These are phyloP conservation scores for Aphanoascus verrucosus DNA, from an alignment of 2,329 filamentous ascomycete genomes.

Conservation along the genomic window DNA sequence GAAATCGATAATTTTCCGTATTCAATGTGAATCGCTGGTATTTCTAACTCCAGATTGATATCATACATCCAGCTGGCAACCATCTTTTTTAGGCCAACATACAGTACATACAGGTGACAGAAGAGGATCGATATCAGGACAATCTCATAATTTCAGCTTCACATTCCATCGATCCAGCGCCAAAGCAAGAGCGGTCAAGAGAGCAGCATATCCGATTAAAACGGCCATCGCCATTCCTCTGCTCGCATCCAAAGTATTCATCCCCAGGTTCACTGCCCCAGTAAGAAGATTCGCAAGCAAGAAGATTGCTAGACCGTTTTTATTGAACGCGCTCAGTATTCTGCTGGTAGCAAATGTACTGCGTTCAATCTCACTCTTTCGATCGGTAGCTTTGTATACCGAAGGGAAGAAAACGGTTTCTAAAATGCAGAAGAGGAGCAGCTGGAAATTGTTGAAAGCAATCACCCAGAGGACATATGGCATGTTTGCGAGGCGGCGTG, in stretches of 20 bases:
- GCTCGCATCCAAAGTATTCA: conserved; percentile 67
- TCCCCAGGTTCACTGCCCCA: conserved; percentile 74
- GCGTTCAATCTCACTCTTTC: conserved; percentile 50
- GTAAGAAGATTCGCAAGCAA: conserved; percentile 81
- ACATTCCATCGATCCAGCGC: conserved; percentile 32
- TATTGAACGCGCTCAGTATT: conserved; percentile 74
- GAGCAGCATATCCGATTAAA: conserved; percentile 59
- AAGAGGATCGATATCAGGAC: not conserved
- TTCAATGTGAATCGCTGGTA: too few species aligned
- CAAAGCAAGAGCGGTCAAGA: conserved; percentile 55
- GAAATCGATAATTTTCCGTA: too few species aligned
- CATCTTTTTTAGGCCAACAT: not conserved
- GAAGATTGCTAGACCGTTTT: conserved; percentile 78
- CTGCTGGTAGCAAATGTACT: conserved; percentile 63
- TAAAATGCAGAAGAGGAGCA: conserved; percentile 65
- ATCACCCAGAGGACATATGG: conserved; percentile 88
- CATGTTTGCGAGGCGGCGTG: conserved; percentile 80
- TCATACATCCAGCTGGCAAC: not conserved
- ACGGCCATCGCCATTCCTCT: conserved; percentile 59
- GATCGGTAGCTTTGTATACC: conserved; percentile 49
- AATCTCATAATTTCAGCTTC: conserved; percentile 19
- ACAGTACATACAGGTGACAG: not conserved
- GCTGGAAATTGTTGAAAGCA: conserved; percentile 80
- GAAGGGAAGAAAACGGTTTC: conserved; percentile 70
- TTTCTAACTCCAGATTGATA: not conserved